A percentile compares a stretch with the other conserved stretches of the same genome.
phyloP scores from a whole-genome alignment of 257 asterid species.

The Rauvolfia tetraphylla region DNA sequence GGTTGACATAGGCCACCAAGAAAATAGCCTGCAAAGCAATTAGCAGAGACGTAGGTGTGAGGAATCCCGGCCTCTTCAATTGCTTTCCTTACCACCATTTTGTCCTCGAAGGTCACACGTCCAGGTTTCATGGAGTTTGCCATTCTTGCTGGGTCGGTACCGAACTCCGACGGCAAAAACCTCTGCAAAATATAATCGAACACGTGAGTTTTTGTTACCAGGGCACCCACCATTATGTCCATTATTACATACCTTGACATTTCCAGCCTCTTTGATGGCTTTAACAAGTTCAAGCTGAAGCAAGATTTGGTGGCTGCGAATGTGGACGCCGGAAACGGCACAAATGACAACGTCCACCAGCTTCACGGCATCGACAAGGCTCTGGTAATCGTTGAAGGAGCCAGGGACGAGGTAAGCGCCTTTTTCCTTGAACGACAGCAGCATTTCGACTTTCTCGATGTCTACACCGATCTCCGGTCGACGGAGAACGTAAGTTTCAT shows the following conservation, averaged over 20 bases:
- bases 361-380: constrained; percentile 26
- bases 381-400: constrained; percentile 19
- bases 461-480: constrained; percentile 22
- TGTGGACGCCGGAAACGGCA: constrained; percentile 29
- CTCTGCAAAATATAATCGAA: constrained; percentile 15
- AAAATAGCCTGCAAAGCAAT: constrained; percentile 33
- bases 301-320: constrained; percentile 26
- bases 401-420: constrained; percentile 25
- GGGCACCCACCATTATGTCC: too few species aligned
- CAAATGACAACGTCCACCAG: constrained; percentile 24
- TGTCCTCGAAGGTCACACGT: constrained; percentile 29
- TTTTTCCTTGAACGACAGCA: constrained; percentile 19
- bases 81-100: constrained; percentile 33
- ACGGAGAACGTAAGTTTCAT: constrained; percentile 20
- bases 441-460: constrained; percentile 22
- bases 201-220: not conserved
- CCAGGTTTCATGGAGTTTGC: constrained; percentile 30
- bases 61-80: constrained; percentile 35
- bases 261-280: constrained; percentile 29
- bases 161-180: constrained; percentile 37
- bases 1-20: constrained; percentile 32
- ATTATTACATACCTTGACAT: constrained; percentile 21
- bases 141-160: constrained; percentile 33
- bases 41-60: constrained; percentile 29
- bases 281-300: constrained; percentile 27